Base-by-base conservation (phyloP, 2,329 filamentous ascomycete species). In the Mollisia scopiformis region DNA sequence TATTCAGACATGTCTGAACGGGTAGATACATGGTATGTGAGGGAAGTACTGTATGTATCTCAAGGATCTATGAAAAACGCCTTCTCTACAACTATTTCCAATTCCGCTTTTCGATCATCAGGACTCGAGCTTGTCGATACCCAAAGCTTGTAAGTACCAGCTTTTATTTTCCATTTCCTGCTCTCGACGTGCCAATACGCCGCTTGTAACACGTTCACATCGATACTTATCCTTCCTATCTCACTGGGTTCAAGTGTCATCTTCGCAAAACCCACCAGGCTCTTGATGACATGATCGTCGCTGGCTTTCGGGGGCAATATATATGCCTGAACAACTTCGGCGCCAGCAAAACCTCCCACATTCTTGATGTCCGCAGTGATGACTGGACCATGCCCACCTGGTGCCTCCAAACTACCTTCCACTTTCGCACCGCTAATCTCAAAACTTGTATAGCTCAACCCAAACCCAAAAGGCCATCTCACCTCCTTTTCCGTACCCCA, bases 401-500 rank as follows among this genome's bases (percentile, higher is more conserved):
- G 11, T 25, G 37, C 19, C 3, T 27, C 33, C 1, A 39, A 39
- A 16, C n/a, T 11, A 13, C 51, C 51, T 16, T 37, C 8, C 2
- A 23, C 8, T 6, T 4, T 35, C 2, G 51, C 14, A 10, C 51
- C 31, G 10, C n/a, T 37, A 14, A 59, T 16, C 5, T 37, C 4
- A 72, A 88, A 88, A 1, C 76, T 82, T 0, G 86, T 87, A 68
- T 88, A 89, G 6, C 82, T 84, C 7, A 88, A 74, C 8, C 86
- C 86, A 67, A 87, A 82, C n/a, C 86, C 86, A 67, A 89, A 88
- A 43, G 84, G 78, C 72, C 87, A 88, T 6, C 84, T 77, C 0
- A 83, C 80, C 2, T 78, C 75, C 13, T 82, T 79, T 43, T 81
- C 76, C 5, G 78, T 78, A 68, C 82, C 85, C 37, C 39, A 62